phyloP scores from a whole-genome alignment of 371 early-diverging fungal genomes.

The Rhizopus arrhizus region DNA sequence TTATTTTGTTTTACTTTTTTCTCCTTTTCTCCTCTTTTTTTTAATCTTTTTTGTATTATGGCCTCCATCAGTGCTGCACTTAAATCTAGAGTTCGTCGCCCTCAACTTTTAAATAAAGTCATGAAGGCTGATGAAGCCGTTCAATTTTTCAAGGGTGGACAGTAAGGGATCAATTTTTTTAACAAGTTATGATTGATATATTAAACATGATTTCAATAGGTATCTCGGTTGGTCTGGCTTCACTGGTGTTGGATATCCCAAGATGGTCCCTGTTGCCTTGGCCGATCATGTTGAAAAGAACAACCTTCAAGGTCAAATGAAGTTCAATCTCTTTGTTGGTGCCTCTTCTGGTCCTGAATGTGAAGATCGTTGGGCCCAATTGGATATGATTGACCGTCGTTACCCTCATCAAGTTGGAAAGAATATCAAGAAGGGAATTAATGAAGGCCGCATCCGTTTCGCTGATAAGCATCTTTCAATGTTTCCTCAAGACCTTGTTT shows the following conservation, averaged over 20 bases:
- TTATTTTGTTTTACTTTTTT: too few species aligned
- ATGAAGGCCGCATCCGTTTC: slow-evolving; percentile 55
- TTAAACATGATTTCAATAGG: slow-evolving; percentile 12
- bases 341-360: slow-evolving; percentile 55
- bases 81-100: slow-evolving; percentile 52
- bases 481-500: slow-evolving; percentile 57
- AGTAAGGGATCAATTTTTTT: slow-evolving; percentile 29
- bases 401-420: slow-evolving; percentile 61
- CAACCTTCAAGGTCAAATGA: slow-evolving; percentile 56
- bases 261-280: slow-evolving; percentile 52
- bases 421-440: slow-evolving; percentile 57
- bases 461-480: slow-evolving; percentile 62
- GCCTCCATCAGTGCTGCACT: slow-evolving; percentile 48
- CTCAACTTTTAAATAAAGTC: slow-evolving; percentile 48
- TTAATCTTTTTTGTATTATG: slow-evolving; percentile 24
- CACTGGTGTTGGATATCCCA: slow-evolving; percentile 60
- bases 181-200: too few species aligned
- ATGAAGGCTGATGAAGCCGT: slow-evolving; percentile 51
- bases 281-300: slow-evolving; percentile 59
- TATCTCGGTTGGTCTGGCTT: slow-evolving; percentile 56
- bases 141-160: slow-evolving; percentile 51
- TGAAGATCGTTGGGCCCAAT: slow-evolving; percentile 53
- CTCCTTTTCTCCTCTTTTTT: neutral
- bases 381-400: slow-evolving; percentile 59
- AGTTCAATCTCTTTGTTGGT: slow-evolving; percentile 58